phyloP scores from a whole-genome alignment of 805 yeast genomes.

The Suhomyces xylopsoci region DNA sequence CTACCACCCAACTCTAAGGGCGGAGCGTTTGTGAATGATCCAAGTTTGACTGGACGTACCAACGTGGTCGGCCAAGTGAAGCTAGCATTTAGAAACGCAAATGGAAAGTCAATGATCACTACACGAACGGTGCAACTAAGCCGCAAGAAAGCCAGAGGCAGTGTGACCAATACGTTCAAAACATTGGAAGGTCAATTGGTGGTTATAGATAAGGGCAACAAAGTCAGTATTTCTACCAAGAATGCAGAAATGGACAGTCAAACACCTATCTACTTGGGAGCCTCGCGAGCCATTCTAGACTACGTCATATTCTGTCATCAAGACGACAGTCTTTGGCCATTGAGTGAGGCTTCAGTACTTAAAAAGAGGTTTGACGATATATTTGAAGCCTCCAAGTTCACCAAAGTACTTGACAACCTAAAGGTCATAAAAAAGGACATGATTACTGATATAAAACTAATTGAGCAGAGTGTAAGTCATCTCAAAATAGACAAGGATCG shows the following conservation, averaged over 20 bases:
- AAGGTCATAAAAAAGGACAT: slow-evolving; percentile 76
- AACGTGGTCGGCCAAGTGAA: slow-evolving; percentile 89
- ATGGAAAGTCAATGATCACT: slow-evolving; percentile 75
- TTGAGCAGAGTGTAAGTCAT: slow-evolving; percentile 78
- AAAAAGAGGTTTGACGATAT: slow-evolving; percentile 95
- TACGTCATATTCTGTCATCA: slow-evolving; percentile 97
- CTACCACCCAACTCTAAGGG: slow-evolving; percentile 94
- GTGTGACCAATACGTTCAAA: slow-evolving; percentile 60
- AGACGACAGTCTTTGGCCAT: slow-evolving; percentile 95
- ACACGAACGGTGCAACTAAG: slow-evolving; percentile 80
- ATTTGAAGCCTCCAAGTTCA: slow-evolving; percentile 90
- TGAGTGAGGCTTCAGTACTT: slow-evolving; percentile 82
- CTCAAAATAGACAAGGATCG: slow-evolving; percentile 69
- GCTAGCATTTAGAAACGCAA: slow-evolving; percentile 73
- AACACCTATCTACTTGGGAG: slow-evolving; percentile 83
- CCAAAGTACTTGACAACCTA: slow-evolving; percentile 81
- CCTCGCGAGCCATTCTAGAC: slow-evolving; percentile 80
- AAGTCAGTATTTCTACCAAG: slow-evolving; percentile 74
- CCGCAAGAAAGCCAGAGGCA: slow-evolving; percentile 49
- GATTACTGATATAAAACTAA: slow-evolving; percentile 66
- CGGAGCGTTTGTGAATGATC: slow-evolving; percentile 95
- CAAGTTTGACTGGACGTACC: slow-evolving; percentile 69
- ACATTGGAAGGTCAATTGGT: slow-evolving; percentile 87
- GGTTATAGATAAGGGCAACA: slow-evolving; percentile 61
- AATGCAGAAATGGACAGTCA: slow-evolving; percentile 74